Evolutionary conservation across 768 basidiomycete species (phyloP).

Genomic region (Lanmaoa pseudosensibilis): DNA sequence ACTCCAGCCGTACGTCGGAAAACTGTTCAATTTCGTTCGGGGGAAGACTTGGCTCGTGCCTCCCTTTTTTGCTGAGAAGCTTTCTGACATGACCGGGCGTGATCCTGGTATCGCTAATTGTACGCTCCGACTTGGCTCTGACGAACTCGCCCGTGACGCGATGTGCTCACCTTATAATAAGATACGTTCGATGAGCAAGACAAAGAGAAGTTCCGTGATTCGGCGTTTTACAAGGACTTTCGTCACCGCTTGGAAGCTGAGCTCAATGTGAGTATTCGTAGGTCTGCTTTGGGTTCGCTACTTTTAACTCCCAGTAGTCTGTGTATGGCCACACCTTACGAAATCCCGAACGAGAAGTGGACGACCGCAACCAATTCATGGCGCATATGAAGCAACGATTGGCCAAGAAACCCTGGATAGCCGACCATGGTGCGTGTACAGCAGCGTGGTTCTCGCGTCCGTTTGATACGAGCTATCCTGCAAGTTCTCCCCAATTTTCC

Average conservation of each 20-base stretch:
- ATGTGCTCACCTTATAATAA: background rate
- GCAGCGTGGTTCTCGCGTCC: background rate
- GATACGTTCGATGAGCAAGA: slow-evolving; percentile 50
- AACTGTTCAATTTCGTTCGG: slow-evolving; percentile 55
- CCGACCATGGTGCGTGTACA: slow-evolving; percentile 38
- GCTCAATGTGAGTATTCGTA: slow-evolving; percentile 38
- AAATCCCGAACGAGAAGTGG: slow-evolving; percentile 37
- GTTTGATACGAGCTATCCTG: background rate
- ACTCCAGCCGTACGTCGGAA: slow-evolving; percentile 51
- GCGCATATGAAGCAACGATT: slow-evolving; percentile 51
- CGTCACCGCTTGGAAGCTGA: slow-evolving; percentile 47
- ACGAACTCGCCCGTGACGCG: background rate
- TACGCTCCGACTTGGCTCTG: too few species aligned
- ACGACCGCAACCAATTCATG: slow-evolving; percentile 36
- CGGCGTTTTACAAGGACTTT: slow-evolving; percentile 48
- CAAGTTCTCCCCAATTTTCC: slow-evolving; percentile 57
- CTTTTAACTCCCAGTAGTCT: slow-evolving; percentile 2
- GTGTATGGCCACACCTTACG: slow-evolving; percentile 44
- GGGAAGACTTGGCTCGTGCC: slow-evolving; percentile 59
- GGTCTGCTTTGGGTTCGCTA: background rate
- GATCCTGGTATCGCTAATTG: slow-evolving; percentile 43
- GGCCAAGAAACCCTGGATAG: slow-evolving; percentile 59
- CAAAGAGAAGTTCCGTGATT: slow-evolving; percentile 49
- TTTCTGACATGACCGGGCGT: slow-evolving; percentile 41
- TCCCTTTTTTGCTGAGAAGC: slow-evolving; percentile 42